Conservation (phyloP, 805 yeast species). For the Candida namnaoensis region DNA sequence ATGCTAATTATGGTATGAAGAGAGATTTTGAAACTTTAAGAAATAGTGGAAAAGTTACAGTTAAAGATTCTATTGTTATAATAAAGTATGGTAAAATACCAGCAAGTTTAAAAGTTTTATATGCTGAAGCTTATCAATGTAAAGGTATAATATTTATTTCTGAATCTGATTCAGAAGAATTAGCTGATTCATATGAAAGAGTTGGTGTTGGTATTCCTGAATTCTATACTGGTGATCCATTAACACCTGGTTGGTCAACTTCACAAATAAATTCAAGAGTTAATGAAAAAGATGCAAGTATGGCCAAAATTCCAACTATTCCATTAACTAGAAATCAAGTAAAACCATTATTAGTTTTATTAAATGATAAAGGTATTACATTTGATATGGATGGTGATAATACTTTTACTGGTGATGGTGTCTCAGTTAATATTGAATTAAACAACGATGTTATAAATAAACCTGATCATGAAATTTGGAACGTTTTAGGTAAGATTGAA, state of each 20-base stretch:
- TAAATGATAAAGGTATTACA: conserved; percentile 9
- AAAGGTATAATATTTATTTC: conserved; percentile 63
- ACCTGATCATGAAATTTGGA: conserved; percentile 62
- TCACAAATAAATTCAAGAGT: conserved; percentile 29
- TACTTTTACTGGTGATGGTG: conserved; percentile 13
- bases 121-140: conserved; percentile 52
- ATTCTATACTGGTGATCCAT: conserved; percentile 65
- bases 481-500: conserved; percentile 65
- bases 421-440: conserved; percentile 11
- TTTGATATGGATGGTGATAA: conserved; percentile 6
- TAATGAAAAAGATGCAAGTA: conserved; percentile 35
- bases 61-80: conserved; percentile 45
- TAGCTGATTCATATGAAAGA: conserved; percentile 23
- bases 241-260: conserved; percentile 70
- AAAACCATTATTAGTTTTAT: conserved; percentile 21
- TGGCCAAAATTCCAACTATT: conserved; percentile 66
- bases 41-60: conserved; percentile 24
- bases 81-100: conserved; percentile 48
- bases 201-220: conserved; percentile 50
- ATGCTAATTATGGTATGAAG: conserved; percentile 57
- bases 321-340: conserved; percentile 77
- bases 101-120: conserved; percentile 39
- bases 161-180: conserved; percentile 26
- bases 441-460: conserved; percentile 10
- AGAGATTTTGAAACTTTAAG: conserved; percentile 41